A percentile compares a stretch with the other conserved stretches of the same genome.
Evolutionary conservation across 805 yeast species (phyloP).

Genomic region (Nakazawaea wyomingensis): DNA sequence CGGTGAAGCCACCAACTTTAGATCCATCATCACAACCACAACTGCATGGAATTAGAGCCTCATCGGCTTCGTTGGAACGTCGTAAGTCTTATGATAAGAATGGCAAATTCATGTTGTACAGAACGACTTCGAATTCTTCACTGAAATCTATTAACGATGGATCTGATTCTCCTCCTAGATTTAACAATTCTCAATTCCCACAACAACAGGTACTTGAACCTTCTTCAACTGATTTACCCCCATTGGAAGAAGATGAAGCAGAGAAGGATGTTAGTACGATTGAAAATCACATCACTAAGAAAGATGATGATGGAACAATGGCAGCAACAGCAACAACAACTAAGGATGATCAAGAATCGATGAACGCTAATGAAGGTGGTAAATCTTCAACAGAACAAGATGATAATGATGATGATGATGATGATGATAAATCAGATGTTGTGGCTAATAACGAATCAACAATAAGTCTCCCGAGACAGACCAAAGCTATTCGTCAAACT

Average conservation of each 20-base stretch:
- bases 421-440: neutral
- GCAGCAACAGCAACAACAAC: too few relatives aligned
- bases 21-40: slow-evolving; percentile 26
- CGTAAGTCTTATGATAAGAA: slow-evolving; percentile 5
- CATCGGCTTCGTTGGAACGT: slow-evolving; percentile 10
- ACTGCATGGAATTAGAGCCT: slow-evolving; percentile 26
- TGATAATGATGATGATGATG: neutral
- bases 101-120: neutral
- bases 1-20: slow-evolving; percentile 11
- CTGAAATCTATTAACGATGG: neutral
- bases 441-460: neutral
- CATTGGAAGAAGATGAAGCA: slow-evolving; percentile 8
- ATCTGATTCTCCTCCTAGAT: neutral
- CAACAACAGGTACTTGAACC: neutral
- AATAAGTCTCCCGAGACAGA: neutral
- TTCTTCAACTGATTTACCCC: slow-evolving; percentile 5
- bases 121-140: neutral
- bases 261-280: too few relatives aligned
- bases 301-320: too few relatives aligned
- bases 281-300: too few relatives aligned
- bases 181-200: neutral
- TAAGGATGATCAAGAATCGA: too few relatives aligned
- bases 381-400: neutral
- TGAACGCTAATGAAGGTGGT: too few relatives aligned
- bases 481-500: neutral